Percentiles rank a stretch among this genome's conserved stretches.
Conservation (phyloP, 805 yeast genomes). For the Diddensiella santjacobensis region DNA sequence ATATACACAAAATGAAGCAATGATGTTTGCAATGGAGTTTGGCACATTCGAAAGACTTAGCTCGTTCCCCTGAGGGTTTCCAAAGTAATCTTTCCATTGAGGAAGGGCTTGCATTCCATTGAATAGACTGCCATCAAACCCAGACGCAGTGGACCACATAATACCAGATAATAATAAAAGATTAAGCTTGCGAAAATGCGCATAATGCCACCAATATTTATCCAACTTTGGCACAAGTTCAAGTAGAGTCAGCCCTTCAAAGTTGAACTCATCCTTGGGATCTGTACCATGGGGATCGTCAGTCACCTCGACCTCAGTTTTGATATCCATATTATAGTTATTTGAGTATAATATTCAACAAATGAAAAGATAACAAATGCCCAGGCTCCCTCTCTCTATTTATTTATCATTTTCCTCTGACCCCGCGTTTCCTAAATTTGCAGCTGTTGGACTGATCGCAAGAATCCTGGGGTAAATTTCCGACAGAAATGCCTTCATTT, state of each 20-base stretch:
- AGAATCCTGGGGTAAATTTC: not conserved
- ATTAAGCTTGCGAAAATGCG: conserved; percentile 5
- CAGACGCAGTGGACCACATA: conserved; percentile 10
- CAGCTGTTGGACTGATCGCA: not conserved
- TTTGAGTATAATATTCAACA: too few species aligned
- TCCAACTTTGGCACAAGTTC: conserved; percentile 12
- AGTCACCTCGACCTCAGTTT: not conserved
- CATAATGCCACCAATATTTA: conserved; percentile 14
- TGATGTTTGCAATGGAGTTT: conserved; percentile 4
- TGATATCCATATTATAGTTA: not conserved
- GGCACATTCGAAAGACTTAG: conserved; percentile 5
- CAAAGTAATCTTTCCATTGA: conserved; percentile 16
- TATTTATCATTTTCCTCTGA: not conserved
- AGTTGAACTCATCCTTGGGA: conserved; percentile 3
- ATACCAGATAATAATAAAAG: conserved; percentile 4
- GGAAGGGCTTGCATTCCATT: conserved; percentile 26
- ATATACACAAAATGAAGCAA: conserved; percentile 37
- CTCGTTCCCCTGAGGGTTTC: conserved; percentile 5
- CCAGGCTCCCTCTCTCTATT: not conserved
- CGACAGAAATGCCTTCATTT: not conserved
- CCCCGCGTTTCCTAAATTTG: conserved; percentile 1
- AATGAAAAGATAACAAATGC: not conserved
- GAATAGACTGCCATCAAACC: conserved; percentile 20
- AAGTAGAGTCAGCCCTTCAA: conserved; percentile 6
- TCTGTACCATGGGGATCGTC: not conserved